phyloP scores from a whole-genome alignment of 164 flowering plant genomes.

The Vitis riparia region DNA sequence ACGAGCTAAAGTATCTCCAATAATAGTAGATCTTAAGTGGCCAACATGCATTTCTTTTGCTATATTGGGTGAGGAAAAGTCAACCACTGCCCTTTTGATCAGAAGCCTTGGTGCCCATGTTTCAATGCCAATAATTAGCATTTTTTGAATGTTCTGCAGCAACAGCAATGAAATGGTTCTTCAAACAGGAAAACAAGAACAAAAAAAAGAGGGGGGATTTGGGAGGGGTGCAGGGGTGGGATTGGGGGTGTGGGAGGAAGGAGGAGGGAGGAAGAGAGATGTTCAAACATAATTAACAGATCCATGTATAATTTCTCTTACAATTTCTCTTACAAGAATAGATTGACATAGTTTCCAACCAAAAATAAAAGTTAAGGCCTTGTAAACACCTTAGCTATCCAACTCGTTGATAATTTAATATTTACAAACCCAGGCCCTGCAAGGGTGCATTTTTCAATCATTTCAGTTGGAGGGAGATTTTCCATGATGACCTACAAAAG shows the following conservation, averaged over 20 bases:
- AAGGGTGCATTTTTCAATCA: conserved; percentile 74
- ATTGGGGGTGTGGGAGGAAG: neutral
- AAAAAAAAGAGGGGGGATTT: neutral
- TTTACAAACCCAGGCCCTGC: conserved; percentile 96
- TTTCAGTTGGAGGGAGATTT: conserved; percentile 78
- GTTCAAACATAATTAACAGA: neutral
- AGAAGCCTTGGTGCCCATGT: conserved; percentile 81
- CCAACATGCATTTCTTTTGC: conserved; percentile 99
- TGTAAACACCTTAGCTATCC: conserved; percentile 84
- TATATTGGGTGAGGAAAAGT: conserved; percentile 96
- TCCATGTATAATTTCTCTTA: too few species aligned
- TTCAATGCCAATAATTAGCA: conserved; percentile 75
- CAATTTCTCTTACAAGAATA: too few species aligned
- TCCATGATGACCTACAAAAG: conserved; percentile 61
- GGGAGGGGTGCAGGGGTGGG: too few species aligned
- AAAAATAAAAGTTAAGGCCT: neutral
- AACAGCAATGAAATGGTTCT: conserved; percentile 7
- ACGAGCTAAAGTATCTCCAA: conserved; percentile 90
- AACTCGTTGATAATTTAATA: conserved; percentile 57
- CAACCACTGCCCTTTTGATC: conserved; percentile 78
- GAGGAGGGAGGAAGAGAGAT: neutral
- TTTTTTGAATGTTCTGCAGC: conserved; percentile 73
- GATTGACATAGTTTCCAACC: too few species aligned
- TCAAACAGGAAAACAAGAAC: neutral
- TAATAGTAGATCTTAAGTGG: conserved; percentile 91